Evolutionary conservation across 169 alveolate genomes (phyloP), one percentile per base, ranked within the genome.

Genomic region (Cryptosporidium sp.): DNA sequence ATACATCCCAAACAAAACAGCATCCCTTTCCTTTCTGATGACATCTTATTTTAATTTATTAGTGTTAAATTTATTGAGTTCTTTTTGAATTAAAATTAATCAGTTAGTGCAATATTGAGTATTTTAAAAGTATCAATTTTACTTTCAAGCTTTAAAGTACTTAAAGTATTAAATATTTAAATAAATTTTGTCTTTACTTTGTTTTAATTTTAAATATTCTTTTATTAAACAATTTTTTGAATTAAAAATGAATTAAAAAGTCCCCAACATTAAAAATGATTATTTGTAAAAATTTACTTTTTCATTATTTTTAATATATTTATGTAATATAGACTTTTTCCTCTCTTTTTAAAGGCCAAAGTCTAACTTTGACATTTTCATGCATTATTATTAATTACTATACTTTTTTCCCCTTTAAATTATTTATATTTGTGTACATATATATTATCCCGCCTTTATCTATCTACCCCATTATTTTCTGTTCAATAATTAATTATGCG

Each of bases 1-100:
- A 80, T 65, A 21, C 89, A 80, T 41, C 89, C 89, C 23, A 80
- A 48, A 43, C 89, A 80, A 26, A 80, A 65, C 8, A 80, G 23
- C 23, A 62, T 14, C 39, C 89, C 89, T 29, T 65, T 80, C 10
- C 33, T 62, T 26, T 62, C 61, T 12, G 75, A 80, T 6, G 75
- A 10, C 55, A 43, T 80, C 10, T 29, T 59, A 14, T 33, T 65
- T 65, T 65, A 9, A 12, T 14, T 23, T 0, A 23, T 21, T 10
- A 26, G 2, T 33, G 1, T 33, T 51, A 50, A 50, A 50, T n/a
- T 51, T 8, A 0, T 6, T 7, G 23, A 50, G 18, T 10, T 51
- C 2, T 51, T 9, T 51, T 51, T 51, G 23, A 51, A 21, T 51
- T 48, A 14, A 51, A 41, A 41, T 41, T 8, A 41, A 41, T 41